Conservation (phyloP, 2,329 filamentous ascomycete species). For the Polytolypa hystricis region DNA sequence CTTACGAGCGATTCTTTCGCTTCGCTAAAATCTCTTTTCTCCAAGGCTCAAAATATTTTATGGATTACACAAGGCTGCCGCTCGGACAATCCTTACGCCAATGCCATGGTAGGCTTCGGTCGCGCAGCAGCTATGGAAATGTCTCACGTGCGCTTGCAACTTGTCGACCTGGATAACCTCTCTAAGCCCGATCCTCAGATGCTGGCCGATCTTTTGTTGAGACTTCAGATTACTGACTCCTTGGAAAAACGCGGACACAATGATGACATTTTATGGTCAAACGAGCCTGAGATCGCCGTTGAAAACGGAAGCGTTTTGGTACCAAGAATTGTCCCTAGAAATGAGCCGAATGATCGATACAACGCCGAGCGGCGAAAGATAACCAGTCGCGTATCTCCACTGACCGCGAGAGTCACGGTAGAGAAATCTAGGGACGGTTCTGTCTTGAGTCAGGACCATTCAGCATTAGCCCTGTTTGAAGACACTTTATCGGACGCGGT, state of each 20-base stretch:
- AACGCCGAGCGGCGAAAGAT: slow-evolving; percentile 9
- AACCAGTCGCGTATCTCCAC: slow-evolving; percentile 4
- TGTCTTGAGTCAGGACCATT: neutral
- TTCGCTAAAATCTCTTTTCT: slow-evolving; percentile 13
- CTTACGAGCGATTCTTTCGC: slow-evolving; percentile 9
- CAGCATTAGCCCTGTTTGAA: neutral
- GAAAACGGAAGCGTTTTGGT: slow-evolving; percentile 6
- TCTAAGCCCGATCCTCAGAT: slow-evolving; percentile 3
- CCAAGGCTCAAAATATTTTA: slow-evolving; percentile 9
- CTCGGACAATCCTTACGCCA: slow-evolving; percentile 13
- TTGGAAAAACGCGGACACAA: neutral
- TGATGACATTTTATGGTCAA: slow-evolving; percentile 8
- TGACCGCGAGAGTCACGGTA: neutral
- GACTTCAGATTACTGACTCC: slow-evolving; percentile 4
- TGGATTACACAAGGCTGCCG: slow-evolving; percentile 18
- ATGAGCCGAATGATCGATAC: slow-evolving; percentile 6
- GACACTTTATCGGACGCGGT: neutral
- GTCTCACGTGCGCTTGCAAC: slow-evolving; percentile 13
- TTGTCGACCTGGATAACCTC: slow-evolving; percentile 14
- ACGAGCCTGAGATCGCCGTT: slow-evolving; percentile 8
- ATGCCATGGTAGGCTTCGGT: slow-evolving; percentile 16
- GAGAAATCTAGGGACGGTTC: neutral
- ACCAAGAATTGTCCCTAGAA: slow-evolving; percentile 7
- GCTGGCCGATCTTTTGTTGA: slow-evolving; percentile 13
- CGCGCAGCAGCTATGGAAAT: slow-evolving; percentile 12